Percentiles rank a stretch among this genome's conserved stretches.
phyloP scores from a whole-genome alignment of 2,329 filamentous ascomycete genomes.

The Aspergillus sp. region DNA sequence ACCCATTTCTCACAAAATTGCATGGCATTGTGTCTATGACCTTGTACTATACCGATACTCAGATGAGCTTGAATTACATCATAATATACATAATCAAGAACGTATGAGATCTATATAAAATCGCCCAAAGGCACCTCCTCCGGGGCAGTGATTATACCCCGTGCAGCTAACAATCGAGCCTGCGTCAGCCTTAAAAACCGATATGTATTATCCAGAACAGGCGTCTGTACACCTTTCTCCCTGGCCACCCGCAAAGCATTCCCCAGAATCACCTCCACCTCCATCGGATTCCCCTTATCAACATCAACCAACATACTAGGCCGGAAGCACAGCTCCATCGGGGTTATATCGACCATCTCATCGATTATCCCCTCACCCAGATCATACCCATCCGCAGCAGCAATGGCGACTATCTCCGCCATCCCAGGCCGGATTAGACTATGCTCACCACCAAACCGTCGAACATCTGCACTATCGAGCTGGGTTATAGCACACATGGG shows the following conservation, averaged over 20 bases:
- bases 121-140: too few species aligned
- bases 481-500: conserved; percentile 48
- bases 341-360: conserved; percentile 45
- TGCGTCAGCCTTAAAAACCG: conserved; percentile 18
- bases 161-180: background rate
- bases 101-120: too few species aligned
- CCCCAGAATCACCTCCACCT: conserved; percentile 51
- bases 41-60: too few species aligned
- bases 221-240: conserved; percentile 34
- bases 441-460: conserved; percentile 34
- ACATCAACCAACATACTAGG: conserved; percentile 55
- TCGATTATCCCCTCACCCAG: conserved; percentile 43
- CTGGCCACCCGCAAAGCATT: conserved; percentile 50
- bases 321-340: conserved; percentile 41
- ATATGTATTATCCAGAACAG: conserved; percentile 25
- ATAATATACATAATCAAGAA: too few species aligned
- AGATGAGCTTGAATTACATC: too few species aligned
- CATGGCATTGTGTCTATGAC: too few species aligned
- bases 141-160: too few species aligned
- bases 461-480: conserved; percentile 49
- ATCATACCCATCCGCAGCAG: conserved; percentile 39
- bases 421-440: conserved; percentile 51
- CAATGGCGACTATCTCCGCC: conserved; percentile 39
- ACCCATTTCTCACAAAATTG: too few species aligned
- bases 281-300: conserved; percentile 48